Percentiles rank a stretch among this genome's conserved stretches.
Conservation (phyloP, 495 filamentous ascomycete genomes). For the Aspergillus conjunctus region DNA sequence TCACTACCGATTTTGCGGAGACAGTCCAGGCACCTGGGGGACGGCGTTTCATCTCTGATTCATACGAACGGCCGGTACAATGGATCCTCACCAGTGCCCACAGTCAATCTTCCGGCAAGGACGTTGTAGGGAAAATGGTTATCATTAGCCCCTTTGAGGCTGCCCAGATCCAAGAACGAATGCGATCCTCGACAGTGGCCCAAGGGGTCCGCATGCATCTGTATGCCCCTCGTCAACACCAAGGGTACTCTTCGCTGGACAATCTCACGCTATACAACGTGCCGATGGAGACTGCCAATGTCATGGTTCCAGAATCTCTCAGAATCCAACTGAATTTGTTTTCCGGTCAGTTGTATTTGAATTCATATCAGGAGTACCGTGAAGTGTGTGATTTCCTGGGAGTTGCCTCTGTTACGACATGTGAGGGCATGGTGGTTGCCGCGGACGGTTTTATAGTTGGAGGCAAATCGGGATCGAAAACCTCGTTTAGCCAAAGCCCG, state of each 20-base stretch:
- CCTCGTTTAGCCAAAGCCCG: conserved; percentile 50
- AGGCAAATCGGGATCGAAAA: not conserved
- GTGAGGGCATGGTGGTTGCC: conserved; percentile 5
- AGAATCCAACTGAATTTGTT: conserved; percentile 21
- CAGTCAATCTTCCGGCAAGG: conserved; percentile 1
- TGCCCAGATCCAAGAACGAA: conserved; percentile 47
- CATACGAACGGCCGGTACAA: conserved; percentile 16
- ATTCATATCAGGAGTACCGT: conserved; percentile 8
- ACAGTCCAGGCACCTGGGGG: conserved; percentile 1
- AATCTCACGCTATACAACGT: conserved; percentile 44
- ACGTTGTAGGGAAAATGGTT: conserved; percentile 38
- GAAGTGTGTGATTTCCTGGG: conserved; percentile 20
- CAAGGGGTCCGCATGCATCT: conserved; percentile 54
- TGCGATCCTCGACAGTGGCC: conserved; percentile 27
- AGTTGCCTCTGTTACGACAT: conserved; percentile 9
- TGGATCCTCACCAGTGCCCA: conserved; percentile 29
- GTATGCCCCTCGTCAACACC: conserved; percentile 58
- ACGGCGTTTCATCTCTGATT: not conserved
- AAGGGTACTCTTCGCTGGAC: conserved; percentile 49
- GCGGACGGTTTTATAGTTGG: conserved; percentile 21
- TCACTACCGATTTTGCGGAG: conserved; percentile 12
- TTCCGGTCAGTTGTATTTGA: conserved; percentile 17
- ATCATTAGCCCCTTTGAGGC: conserved; percentile 68
- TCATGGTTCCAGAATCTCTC: not conserved
- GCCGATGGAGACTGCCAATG: conserved; percentile 1